phyloP scores from a whole-genome alignment of 495 filamentous ascomycete species.

The Aspergillus incahuasiensis region DNA sequence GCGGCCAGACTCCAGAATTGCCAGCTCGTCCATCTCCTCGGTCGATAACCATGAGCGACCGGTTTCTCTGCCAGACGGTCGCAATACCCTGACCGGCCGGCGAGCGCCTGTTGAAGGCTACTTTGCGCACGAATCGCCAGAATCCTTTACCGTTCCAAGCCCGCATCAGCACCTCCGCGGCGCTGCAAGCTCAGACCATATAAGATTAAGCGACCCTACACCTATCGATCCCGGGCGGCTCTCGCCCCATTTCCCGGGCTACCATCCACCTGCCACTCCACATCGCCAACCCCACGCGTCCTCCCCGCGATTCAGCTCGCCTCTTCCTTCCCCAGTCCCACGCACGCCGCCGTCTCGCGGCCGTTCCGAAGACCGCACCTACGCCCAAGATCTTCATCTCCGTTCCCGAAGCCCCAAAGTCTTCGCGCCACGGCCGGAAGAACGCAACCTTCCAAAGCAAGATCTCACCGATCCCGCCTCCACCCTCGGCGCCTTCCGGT shows the following conservation, averaged over 20 bases:
- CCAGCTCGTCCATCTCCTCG: conserved; percentile 10
- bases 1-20: conserved; percentile 6
- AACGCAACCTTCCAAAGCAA: conserved; percentile 14
- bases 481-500: conserved; percentile 23
- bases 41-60: conserved; percentile 7
- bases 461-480: conserved; percentile 26
- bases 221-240: conserved; percentile 7
- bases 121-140: conserved; percentile 30
- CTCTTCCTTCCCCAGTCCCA: conserved; percentile 9
- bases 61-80: conserved; percentile 7
- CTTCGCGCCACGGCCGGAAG: conserved; percentile 16
- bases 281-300: conserved; percentile 1
- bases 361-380: conserved; percentile 15
- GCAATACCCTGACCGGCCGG: conserved; percentile 5
- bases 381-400: conserved; percentile 24
- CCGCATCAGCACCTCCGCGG: neutral
- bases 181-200: conserved; percentile 2
- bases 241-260: conserved; percentile 9
- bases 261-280: neutral
- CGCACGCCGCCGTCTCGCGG: conserved; percentile 16
- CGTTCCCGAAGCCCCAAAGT: conserved; percentile 25
- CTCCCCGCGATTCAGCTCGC: conserved; percentile 6
- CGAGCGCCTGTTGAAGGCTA: conserved; percentile 26
- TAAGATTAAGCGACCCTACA: conserved; percentile 6
- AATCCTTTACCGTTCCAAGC: conserved; percentile 8